Evolutionary conservation across 169 alveolate genomes (phyloP).

Genomic region (Theileria parva): DNA sequence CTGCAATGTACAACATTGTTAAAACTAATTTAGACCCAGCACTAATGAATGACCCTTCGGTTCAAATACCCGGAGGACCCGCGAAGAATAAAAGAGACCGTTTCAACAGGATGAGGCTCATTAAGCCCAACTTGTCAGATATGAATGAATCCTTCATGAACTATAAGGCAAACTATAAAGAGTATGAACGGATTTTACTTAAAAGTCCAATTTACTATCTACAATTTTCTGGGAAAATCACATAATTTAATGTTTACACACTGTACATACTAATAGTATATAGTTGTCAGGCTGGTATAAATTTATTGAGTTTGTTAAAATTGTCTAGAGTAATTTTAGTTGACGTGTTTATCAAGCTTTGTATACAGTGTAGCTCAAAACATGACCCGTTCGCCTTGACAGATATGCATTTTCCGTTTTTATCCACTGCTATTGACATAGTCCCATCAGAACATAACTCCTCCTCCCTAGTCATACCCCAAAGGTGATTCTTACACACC

Average conservation of each 20-base stretch:
- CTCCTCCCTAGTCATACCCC: slow-evolving; percentile 58
- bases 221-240: not conserved
- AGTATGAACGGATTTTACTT: slow-evolving; percentile 11
- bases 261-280: not conserved
- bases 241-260: not conserved
- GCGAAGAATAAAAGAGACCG: not conserved
- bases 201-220: slow-evolving; percentile 12
- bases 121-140: slow-evolving; percentile 8
- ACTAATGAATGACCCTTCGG: not conserved
- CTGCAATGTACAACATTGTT: not conserved
- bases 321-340: not conserved
- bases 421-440: slow-evolving; percentile 49
- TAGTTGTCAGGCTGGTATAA: not conserved
- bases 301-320: not conserved
- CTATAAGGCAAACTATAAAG: slow-evolving; percentile 5
- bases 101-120: not conserved
- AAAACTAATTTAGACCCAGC: not conserved
- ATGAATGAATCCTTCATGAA: not conserved
- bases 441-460: slow-evolving; percentile 57
- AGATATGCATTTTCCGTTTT: slow-evolving; percentile 38
- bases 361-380: slow-evolving; percentile 19
- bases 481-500: slow-evolving; percentile 25
- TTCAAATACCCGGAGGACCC: not conserved
- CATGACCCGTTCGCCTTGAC: slow-evolving; percentile 42
- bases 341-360: not conserved